Evolutionary conservation across 148 eudicot genomes (phyloP).

Genomic region (Heliosperma pusillum): DNA sequence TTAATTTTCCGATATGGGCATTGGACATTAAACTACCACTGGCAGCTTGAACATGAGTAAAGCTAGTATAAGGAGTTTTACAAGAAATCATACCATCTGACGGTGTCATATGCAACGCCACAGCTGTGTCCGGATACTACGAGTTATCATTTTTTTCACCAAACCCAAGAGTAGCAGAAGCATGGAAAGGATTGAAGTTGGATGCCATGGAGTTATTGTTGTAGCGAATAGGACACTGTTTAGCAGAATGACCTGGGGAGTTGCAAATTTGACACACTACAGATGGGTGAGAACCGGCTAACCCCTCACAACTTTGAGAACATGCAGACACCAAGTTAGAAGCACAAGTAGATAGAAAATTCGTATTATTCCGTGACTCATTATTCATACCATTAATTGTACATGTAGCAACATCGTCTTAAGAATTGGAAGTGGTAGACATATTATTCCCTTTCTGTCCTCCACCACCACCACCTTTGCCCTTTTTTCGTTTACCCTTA

Average conservation of each 20-base stretch:
- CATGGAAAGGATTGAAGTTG: neutral
- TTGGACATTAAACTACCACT: neutral
- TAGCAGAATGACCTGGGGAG: constrained; percentile 1
- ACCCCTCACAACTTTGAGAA: neutral
- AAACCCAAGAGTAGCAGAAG: neutral
- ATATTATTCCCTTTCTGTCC: neutral
- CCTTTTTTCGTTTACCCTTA: neutral
- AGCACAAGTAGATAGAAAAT: neutral
- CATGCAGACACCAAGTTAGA: neutral
- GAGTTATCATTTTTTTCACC: constrained; percentile 8
- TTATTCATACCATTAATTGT: neutral
- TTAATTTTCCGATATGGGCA: neutral
- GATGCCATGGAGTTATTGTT: neutral
- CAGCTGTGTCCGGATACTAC: constrained; percentile 8
- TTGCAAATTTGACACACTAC: neutral
- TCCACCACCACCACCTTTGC: neutral
- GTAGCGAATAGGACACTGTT: neutral
- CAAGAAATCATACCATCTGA: constrained; percentile 9
- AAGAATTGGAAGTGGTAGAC: neutral
- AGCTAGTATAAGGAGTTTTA: neutral
- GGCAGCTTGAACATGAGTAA: neutral
- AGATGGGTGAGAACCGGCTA: neutral
- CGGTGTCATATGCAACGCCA: constrained; percentile 9
- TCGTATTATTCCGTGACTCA: neutral
- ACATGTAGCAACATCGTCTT: neutral